phyloP scores from a whole-genome alignment of 163 green algal genomes.

The Chlamydomonas reinhardtii region DNA sequence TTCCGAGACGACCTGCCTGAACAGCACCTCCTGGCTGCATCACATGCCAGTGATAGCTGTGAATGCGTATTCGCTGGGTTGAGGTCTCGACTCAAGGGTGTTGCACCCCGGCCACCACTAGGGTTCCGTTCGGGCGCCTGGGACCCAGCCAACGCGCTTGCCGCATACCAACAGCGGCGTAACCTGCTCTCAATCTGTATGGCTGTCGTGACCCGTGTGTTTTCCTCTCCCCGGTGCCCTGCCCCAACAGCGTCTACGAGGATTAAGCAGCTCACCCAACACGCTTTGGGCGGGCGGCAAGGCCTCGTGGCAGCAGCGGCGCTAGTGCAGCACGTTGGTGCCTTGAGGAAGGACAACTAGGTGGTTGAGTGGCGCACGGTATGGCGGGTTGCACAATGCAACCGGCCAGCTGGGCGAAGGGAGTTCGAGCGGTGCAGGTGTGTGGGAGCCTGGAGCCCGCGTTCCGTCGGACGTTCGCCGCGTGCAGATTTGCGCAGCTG shows the following conservation, averaged over 20 bases:
- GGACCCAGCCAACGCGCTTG: too few species aligned
- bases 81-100: too few species aligned
- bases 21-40: not conserved
- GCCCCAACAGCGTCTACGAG: conserved; percentile 40
- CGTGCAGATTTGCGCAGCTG: too few species aligned
- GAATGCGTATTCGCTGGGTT: not conserved
- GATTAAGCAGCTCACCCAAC: conserved; percentile 13
- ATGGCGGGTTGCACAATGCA: too few species aligned
- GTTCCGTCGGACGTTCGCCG: too few species aligned
- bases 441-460: too few species aligned
- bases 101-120: not conserved
- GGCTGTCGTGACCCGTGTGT: not conserved
- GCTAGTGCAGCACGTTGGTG: conserved; percentile 38
- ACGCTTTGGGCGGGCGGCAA: not conserved
- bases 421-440: too few species aligned
- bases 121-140: not conserved
- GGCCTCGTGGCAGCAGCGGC: not conserved
- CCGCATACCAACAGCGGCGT: too few species aligned
- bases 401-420: too few species aligned
- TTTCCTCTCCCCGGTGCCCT: not conserved
- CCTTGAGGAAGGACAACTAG: too few species aligned
- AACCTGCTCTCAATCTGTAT: too few species aligned
- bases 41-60: not conserved
- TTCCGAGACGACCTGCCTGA: not conserved
- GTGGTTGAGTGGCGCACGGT: too few species aligned